A percentile compares a stretch with the other conserved stretches of the same genome.
phyloP scores from a whole-genome alignment of 805 yeast genomes.

The Candida nitratophila region DNA sequence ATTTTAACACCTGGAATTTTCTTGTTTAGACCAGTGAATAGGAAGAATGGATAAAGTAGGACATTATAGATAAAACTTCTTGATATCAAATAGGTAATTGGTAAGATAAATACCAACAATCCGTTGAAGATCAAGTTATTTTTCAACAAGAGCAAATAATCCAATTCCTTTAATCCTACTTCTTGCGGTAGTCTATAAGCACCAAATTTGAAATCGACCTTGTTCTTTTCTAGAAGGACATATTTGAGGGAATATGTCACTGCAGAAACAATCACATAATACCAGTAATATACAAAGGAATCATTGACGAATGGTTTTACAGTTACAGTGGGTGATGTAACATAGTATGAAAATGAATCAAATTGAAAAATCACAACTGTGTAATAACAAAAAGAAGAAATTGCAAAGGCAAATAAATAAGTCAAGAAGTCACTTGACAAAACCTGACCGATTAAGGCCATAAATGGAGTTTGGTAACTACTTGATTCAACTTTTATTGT shows the following conservation, averaged over 20 bases:
- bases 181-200: slow-evolving; percentile 34
- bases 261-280: slow-evolving; percentile 33
- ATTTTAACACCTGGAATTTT: slow-evolving; percentile 33
- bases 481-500: slow-evolving; percentile 19
- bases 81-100: slow-evolving; percentile 32
- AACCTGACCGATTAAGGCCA: slow-evolving; percentile 18
- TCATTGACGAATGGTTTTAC: slow-evolving; percentile 36
- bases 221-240: slow-evolving; percentile 46
- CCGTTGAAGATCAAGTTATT: slow-evolving; percentile 30
- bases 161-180: slow-evolving; percentile 6
- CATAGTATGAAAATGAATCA: slow-evolving; percentile 17
- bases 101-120: slow-evolving; percentile 22
- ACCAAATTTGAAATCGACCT: slow-evolving; percentile 40
- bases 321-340: slow-evolving; percentile 29
- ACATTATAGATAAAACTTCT: slow-evolving; percentile 37
- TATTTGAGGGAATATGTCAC: slow-evolving; percentile 44
- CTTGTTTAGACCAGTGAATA: slow-evolving; percentile 29
- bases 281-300: slow-evolving; percentile 43
- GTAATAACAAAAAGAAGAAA: slow-evolving; percentile 15
- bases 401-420: slow-evolving; percentile 11
- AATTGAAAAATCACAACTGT: slow-evolving; percentile 15
- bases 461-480: slow-evolving; percentile 16
- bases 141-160: slow-evolving; percentile 19
- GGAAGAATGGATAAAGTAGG: slow-evolving; percentile 24
- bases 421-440: slow-evolving; percentile 17